Evolutionary conservation across 768 basidiomycete species (phyloP).

Genomic region (Psilocybe sp.): DNA sequence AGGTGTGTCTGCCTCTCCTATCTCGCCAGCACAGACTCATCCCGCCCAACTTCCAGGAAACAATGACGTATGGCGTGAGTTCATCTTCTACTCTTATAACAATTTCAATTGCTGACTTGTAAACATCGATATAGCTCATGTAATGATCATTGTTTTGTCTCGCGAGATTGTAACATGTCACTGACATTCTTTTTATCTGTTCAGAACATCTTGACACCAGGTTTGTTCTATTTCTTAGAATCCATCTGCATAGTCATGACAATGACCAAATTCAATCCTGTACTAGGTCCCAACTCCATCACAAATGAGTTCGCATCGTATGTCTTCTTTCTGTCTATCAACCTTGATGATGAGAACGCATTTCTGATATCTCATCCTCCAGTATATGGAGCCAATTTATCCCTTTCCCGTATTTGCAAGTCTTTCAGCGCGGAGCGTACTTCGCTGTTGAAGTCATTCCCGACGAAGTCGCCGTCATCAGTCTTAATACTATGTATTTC

Average conservation of each 20-base stretch:
- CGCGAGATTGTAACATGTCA: slow-evolving; percentile 2
- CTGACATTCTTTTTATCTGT: slow-evolving; percentile 4
- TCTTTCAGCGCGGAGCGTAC: slow-evolving; percentile 88
- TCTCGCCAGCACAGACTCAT: neutral
- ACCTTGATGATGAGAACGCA: slow-evolving; percentile 1
- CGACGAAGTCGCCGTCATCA: slow-evolving; percentile 71
- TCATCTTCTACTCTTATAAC: slow-evolving; percentile 10
- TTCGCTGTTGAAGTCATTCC: slow-evolving; percentile 80
- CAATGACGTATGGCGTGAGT: slow-evolving; percentile 88
- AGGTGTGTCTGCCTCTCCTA: slow-evolving; percentile 39
- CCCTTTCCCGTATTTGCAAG: slow-evolving; percentile 73
- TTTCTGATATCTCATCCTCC: neutral
- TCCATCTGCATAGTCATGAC: neutral
- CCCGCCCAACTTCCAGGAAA: slow-evolving; percentile 51
- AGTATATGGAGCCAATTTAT: slow-evolving; percentile 84
- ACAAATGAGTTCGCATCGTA: slow-evolving; percentile 70
- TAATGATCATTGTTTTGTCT: slow-evolving; percentile 24
- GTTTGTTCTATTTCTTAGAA: slow-evolving; percentile 24
- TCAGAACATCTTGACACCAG: slow-evolving; percentile 66
- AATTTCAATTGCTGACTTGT: slow-evolving; percentile 7
- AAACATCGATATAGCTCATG: slow-evolving; percentile 47
- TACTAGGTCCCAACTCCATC: slow-evolving; percentile 62
- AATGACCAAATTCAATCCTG: neutral
- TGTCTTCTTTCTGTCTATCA: slow-evolving; percentile 18
- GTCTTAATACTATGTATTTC: slow-evolving; percentile 89